These are phyloP conservation scores for Escallonia herrerae DNA, from an alignment of 129 eudicot species.

Conservation along the genomic window DNA sequence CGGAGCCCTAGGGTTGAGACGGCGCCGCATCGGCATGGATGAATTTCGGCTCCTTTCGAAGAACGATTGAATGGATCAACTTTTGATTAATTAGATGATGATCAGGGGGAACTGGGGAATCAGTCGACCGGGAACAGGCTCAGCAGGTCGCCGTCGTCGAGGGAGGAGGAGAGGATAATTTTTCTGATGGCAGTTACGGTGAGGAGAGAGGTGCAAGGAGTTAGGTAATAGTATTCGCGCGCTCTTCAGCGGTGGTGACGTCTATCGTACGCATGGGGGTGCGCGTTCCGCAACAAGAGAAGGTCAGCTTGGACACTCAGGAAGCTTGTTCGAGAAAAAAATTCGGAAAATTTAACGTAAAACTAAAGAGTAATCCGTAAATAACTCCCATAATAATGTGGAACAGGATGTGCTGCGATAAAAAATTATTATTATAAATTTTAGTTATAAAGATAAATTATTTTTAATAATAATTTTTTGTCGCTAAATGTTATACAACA, in stretches of 20 bases:
- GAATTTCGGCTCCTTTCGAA: background rate
- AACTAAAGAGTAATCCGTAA: too few relatives aligned
- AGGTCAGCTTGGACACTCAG: too few relatives aligned
- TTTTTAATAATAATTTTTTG: too few relatives aligned
- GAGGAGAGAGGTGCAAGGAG: background rate
- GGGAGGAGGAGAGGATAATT: background rate
- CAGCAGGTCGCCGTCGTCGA: background rate
- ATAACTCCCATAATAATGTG: too few relatives aligned
- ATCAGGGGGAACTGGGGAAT: background rate
- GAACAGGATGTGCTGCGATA: too few relatives aligned
- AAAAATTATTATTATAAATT: too few relatives aligned
- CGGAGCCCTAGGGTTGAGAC: slow-evolving; percentile 33
- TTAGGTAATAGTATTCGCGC: slow-evolving; percentile 7
- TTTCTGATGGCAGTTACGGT: background rate
- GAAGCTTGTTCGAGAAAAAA: too few relatives aligned
- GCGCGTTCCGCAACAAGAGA: background rate
- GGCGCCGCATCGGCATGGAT: slow-evolving; percentile 32
- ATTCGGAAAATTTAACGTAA: too few relatives aligned
- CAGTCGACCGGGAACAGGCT: background rate
- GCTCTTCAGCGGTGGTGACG: slow-evolving; percentile 1
- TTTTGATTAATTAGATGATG: background rate
- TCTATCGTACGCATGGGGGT: background rate
- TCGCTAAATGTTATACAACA: too few relatives aligned
- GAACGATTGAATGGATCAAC: background rate
- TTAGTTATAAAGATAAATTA: too few relatives aligned